Percentiles rank a stretch among this genome's conserved stretches.
These are phyloP conservation scores for Aspergillus taichungensis DNA, from an alignment of 495 filamentous ascomycete genomes.

Conservation along the genomic window DNA sequence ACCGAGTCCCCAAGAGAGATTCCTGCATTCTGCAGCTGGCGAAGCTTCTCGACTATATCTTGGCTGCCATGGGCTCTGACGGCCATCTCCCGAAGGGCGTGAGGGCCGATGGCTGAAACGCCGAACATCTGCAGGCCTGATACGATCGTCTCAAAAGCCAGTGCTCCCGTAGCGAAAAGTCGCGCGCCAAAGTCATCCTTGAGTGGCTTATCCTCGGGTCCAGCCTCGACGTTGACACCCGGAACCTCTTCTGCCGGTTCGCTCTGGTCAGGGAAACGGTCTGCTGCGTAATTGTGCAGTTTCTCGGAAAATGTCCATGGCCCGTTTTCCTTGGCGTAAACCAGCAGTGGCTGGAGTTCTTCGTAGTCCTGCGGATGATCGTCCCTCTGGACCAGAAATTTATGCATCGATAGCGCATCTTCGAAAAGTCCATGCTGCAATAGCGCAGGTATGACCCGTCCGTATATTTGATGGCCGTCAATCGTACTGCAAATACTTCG, in stretches of 20 bases:
- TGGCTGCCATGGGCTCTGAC: conserved; percentile 45
- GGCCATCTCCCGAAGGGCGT: conserved; percentile 64
- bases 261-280: conserved; percentile 9
- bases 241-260: not conserved
- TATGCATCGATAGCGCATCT: conserved; percentile 53
- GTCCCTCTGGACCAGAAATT: conserved; percentile 32
- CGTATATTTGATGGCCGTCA: conserved; percentile 47
- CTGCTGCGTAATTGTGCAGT: conserved; percentile 17
- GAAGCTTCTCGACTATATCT: conserved; percentile 46
- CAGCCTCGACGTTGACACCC: not conserved
- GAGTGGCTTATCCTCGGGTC: conserved; percentile 20
- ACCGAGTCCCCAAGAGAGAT: conserved; percentile 51
- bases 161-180: conserved; percentile 60
- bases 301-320: conserved; percentile 10
- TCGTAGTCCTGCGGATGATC: conserved; percentile 40
- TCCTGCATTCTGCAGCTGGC: conserved; percentile 44
- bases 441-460: conserved; percentile 48
- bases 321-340: conserved; percentile 29
- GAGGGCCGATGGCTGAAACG: conserved; percentile 57
- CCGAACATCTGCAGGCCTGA: conserved; percentile 55
- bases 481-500: conserved; percentile 38
- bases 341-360: conserved; percentile 33
- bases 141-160: conserved; percentile 57
- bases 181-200: conserved; percentile 58
- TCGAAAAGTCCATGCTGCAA: conserved; percentile 37